A percentile compares a stretch with the other conserved stretches of the same genome.
phyloP scores from a whole-genome alignment of 106 monocot genomes.

The Dendrobium huoshanense region DNA sequence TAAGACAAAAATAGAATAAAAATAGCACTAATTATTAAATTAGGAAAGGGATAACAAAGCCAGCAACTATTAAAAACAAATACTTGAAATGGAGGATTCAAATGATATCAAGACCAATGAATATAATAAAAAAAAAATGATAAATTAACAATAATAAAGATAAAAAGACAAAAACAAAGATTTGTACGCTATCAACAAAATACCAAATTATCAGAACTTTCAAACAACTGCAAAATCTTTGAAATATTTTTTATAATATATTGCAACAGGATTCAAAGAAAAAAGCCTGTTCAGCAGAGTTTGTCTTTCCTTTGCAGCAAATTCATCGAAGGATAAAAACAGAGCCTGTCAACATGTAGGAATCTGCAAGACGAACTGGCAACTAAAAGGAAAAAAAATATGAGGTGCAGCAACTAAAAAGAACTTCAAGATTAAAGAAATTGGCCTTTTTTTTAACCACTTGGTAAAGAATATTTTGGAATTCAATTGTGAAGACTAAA shows the following conservation, averaged over 20 bases:
- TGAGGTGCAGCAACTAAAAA: background rate
- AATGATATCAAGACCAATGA: background rate
- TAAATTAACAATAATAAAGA: background rate
- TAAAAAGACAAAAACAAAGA: background rate
- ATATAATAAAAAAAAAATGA: background rate
- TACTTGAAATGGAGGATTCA: background rate
- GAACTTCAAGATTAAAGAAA: background rate
- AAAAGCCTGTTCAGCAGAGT: too few species aligned
- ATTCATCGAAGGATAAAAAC: background rate
- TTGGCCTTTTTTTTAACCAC: background rate
- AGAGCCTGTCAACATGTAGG: background rate
- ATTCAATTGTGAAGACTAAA: background rate
- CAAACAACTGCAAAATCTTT: background rate
- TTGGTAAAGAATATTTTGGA: background rate
- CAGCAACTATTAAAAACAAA: background rate
- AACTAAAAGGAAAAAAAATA: background rate
- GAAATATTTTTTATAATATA: background rate
- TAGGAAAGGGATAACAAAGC: background rate
- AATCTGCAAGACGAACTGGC: background rate
- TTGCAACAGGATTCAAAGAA: background rate
- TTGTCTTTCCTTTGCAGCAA: background rate
- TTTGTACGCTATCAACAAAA: background rate
- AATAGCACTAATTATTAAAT: background rate
- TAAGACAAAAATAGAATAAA: background rate
- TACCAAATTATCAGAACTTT: background rate